Base-by-base conservation (phyloP, 306 rosid species). In the Lathyrus tuberosus region DNA sequence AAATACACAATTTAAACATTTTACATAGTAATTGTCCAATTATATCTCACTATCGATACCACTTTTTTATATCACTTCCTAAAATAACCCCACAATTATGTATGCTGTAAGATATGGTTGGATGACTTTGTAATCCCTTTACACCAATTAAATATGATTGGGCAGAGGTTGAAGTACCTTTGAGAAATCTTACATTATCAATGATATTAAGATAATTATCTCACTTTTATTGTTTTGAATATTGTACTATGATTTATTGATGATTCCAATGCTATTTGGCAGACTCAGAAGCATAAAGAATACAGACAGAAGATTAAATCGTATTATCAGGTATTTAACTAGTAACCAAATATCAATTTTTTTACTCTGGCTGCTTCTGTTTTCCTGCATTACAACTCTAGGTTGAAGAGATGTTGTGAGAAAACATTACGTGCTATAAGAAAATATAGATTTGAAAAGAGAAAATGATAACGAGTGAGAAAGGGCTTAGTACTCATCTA, bases 241-340 rank as follows among this genome's bases (percentile, higher is more conserved):
- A 13, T 30, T 58, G 40, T 63, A 52, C 64, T 51, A 17, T 17
- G 17, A 28, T 52, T 65, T 60, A 65, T 67, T 74, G 61, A 65
- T 60, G 24, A 30, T 64, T 84, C 4, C 30, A 15, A 42, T 73
- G 68, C 69, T 62, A 43, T 70, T 63, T 76, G 75, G 78, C 88
- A 95, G 99, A 84, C 80, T 73, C 95, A 84, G 70, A 88, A 70
- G 70, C 97, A 89, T 49, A 83, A 82, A 60, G 96, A 87, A 33
- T 95, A 95, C 87, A 80, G 86, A 71, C 86, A 87, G 80, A 89
- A 74, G 87, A 95, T 95, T 76, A 79, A 82, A 44, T 73, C 87
- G 61, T 81, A 83, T 80, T 95, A 95, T 83, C 87, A 68, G 96
- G 99, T 95, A 75, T 56, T 78, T 33, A 35, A 35, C 10, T 35